phyloP scores from a whole-genome alignment of 306 rosid species.

The Vigna angularis region DNA sequence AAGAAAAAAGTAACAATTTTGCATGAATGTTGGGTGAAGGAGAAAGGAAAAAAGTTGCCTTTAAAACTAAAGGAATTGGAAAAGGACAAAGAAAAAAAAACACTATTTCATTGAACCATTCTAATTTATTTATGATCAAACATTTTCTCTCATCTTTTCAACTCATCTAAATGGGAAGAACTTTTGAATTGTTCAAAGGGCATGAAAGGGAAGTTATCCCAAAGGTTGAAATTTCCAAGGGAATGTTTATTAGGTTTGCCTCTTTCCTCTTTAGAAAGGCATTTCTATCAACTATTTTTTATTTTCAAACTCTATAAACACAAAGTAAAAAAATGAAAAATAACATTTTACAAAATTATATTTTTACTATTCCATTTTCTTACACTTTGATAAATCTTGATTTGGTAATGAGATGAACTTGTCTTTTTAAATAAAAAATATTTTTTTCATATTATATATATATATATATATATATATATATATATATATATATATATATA shows the following conservation, averaged over 20 bases:
- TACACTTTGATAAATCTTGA: too few relatives aligned
- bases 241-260: not conserved
- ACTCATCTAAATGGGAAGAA: not conserved
- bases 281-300: not conserved
- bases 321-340: too few relatives aligned
- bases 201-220: not conserved
- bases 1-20: not conserved
- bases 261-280: not conserved
- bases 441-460: too few relatives aligned
- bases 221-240: not conserved
- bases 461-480: too few relatives aligned
- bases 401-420: too few relatives aligned
- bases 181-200: not conserved
- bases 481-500: too few relatives aligned
- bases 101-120: not conserved
- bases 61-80: not conserved
- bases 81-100: not conserved
- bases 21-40: too few relatives aligned
- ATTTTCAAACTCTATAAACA: not conserved
- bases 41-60: not conserved
- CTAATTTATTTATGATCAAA: not conserved
- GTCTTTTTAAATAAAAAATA: too few relatives aligned
- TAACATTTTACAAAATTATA: too few relatives aligned
- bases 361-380: too few relatives aligned
- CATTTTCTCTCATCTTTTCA: not conserved